Conservation (phyloP, 208 protist species). For the Polymyxa betae region DNA sequence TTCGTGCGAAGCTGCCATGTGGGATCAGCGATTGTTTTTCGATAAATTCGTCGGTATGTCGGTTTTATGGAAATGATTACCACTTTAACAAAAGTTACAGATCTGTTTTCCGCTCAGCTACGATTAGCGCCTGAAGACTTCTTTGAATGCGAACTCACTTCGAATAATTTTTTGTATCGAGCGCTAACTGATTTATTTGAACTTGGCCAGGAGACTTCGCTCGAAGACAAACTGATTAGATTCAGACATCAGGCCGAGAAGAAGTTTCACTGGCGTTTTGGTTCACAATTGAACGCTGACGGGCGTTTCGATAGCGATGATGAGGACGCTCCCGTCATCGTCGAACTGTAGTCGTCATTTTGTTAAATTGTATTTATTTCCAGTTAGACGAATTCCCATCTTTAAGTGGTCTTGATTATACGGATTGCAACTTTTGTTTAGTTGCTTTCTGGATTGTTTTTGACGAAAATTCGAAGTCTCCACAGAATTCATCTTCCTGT, state of each 20-base stretch:
- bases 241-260: neutral
- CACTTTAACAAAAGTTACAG: neutral
- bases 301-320: conserved; percentile 19
- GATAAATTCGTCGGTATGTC: neutral
- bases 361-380: neutral
- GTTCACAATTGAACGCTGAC: neutral
- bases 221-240: neutral
- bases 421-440: too few species aligned
- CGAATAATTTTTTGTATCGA: conserved; percentile 6
- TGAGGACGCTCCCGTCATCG: conserved; percentile 38
- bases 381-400: too few species aligned
- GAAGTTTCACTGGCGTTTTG: neutral
- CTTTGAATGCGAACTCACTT: neutral
- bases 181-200: conserved; percentile 1
- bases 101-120: neutral
- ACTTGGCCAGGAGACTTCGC: conserved; percentile 1
- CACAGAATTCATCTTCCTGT: too few species aligned
- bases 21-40: neutral
- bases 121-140: neutral
- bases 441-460: too few species aligned
- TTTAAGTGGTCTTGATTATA: too few species aligned
- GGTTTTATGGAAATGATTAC: neutral
- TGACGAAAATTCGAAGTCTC: too few species aligned
- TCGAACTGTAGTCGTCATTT: neutral
- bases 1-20: neutral